These are phyloP conservation scores for Talaromyces sp. DNA, from an alignment of 2,329 filamentous ascomycete species.

Conservation along the genomic window DNA sequence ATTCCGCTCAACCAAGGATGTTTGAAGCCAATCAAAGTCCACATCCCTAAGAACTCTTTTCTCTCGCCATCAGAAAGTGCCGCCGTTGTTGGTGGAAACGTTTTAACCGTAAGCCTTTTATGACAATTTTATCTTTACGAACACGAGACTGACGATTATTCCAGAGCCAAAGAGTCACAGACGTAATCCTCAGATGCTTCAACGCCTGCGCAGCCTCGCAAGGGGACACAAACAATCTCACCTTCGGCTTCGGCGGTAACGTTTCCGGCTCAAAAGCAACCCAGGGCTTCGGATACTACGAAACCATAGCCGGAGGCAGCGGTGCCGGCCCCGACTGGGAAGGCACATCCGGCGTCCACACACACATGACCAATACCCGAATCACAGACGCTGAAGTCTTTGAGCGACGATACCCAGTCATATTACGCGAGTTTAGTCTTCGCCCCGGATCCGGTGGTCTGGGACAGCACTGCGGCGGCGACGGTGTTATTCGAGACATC, in stretches of 20 bases:
- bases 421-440: conserved; percentile 69
- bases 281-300: conserved; percentile 75
- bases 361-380: conserved; percentile 82
- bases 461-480: conserved; percentile 68
- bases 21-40: conserved; percentile 68
- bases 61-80: conserved; percentile 70
- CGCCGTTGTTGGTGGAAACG: conserved; percentile 76
- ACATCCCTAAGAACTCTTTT: conserved; percentile 68
- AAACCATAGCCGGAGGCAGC: conserved; percentile 76
- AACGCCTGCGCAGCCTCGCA: conserved; percentile 71
- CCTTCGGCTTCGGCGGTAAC: conserved; percentile 73
- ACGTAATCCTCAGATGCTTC: conserved; percentile 76
- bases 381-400: conserved; percentile 81
- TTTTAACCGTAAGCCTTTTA: conserved; percentile 57
- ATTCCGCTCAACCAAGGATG: conserved; percentile 84
- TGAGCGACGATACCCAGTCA: conserved; percentile 72
- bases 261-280: conserved; percentile 52
- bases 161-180: conserved; percentile 67
- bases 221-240: conserved; percentile 76
- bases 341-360: conserved; percentile 74
- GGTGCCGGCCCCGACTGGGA: conserved; percentile 73
- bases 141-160: not conserved
- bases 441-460: conserved; percentile 61
- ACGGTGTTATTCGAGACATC: conserved; percentile 75
- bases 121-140: not conserved